Conservation (phyloP, 2,329 filamentous ascomycete genomes). For the Cordyceps cateniannulata region DNA sequence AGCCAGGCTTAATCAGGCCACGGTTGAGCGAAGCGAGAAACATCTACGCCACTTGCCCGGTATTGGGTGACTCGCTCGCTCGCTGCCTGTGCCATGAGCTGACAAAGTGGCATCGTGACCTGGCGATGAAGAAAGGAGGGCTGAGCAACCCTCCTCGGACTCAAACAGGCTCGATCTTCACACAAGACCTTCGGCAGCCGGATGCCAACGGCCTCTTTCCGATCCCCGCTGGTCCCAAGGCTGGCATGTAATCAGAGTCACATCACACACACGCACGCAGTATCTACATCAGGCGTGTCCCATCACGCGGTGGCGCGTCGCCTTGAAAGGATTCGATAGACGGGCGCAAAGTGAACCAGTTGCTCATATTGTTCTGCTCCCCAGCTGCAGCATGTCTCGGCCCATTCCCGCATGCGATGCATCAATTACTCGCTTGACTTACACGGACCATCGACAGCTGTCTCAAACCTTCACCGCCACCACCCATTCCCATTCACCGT, state of each 20-base stretch:
- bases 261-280: not conserved
- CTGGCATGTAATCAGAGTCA: not conserved
- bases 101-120: slow-evolving; percentile 5
- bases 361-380: not conserved
- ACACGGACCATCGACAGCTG: not conserved
- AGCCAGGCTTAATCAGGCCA: not conserved
- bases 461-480: not conserved
- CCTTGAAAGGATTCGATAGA: not conserved
- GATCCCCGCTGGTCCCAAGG: not conserved
- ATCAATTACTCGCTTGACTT: slow-evolving; percentile 1
- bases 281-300: not conserved
- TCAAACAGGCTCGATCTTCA: not conserved
- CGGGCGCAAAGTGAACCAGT: not conserved
- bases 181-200: not conserved
- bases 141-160: not conserved
- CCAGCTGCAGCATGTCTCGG: not conserved
- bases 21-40: not conserved
- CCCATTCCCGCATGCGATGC: not conserved
- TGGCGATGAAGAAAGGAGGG: not conserved
- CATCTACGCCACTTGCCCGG: not conserved
- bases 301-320: not conserved
- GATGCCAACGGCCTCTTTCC: not conserved
- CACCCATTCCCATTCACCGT: too few species aligned
- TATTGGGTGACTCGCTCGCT: not conserved
- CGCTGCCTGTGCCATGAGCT: not conserved